Evolutionary conservation across 345 rosid genomes (phyloP).

Genomic region (Gossypium thurberi): DNA sequence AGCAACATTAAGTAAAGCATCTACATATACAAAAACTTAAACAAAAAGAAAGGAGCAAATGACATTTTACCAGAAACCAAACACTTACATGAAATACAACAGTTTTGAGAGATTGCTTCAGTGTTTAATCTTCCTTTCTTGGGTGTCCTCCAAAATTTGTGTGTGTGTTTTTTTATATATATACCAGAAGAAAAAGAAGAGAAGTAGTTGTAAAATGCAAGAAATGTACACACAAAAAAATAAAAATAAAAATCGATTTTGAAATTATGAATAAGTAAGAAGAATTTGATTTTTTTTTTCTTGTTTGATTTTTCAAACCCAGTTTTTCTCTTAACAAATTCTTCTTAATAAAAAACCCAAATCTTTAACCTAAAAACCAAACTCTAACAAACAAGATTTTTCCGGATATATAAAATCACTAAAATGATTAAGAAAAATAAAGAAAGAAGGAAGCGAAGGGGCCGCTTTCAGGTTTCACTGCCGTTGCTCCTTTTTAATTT

Average conservation of each 20-base stretch:
- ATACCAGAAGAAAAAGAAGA: background rate
- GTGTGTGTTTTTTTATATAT: background rate
- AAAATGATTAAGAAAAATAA: background rate
- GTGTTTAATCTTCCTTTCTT: background rate
- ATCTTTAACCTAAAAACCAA: conserved; percentile 1
- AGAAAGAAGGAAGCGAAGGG: background rate
- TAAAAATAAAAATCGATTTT: background rate
- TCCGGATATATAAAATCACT: background rate
- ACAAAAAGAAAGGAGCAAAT: background rate
- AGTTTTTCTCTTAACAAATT: background rate
- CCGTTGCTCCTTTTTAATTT: background rate
- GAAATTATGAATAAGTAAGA: background rate
- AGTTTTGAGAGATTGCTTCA: background rate
- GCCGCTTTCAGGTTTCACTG: conserved; percentile 12
- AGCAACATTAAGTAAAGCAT: background rate
- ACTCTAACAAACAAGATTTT: background rate
- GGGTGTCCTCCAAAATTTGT: background rate
- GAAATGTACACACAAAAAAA: background rate
- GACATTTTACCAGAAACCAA: conserved; percentile 11
- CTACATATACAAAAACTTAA: background rate
- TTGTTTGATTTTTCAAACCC: background rate
- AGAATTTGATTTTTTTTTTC: background rate
- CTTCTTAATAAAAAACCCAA: background rate
- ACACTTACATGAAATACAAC: background rate
- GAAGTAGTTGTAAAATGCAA: background rate